Evolutionary conservation across 73 alveolate genomes (phyloP).

Genomic region (Chromera velia): DNA sequence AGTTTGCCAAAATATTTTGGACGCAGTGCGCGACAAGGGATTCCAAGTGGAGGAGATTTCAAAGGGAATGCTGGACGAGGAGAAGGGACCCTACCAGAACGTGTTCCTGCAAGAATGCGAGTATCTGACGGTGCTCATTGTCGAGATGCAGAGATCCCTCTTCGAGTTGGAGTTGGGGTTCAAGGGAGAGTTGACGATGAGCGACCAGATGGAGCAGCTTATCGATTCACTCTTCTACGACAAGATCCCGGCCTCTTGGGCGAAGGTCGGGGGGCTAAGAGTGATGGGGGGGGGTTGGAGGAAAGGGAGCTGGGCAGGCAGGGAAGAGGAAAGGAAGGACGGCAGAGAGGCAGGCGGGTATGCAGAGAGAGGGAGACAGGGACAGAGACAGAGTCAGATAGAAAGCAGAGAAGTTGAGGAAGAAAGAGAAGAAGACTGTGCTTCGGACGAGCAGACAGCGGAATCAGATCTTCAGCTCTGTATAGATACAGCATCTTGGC

Average conservation of each 20-base stretch:
- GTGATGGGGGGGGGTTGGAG: no score
- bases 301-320: no score
- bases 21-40: conserved; percentile 56
- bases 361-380: no score
- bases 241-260: conserved; percentile 76
- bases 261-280: background rate
- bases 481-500: no score
- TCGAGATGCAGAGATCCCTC: conserved; percentile 72
- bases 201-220: conserved; percentile 79
- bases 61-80: conserved; percentile 66
- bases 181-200: conserved; percentile 92
- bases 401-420: no score
- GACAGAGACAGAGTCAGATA: no score
- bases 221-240: conserved; percentile 68
- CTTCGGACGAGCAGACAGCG: no score
- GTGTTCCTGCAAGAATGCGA: conserved; percentile 85
- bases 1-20: conserved; percentile 59
- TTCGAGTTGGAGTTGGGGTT: conserved; percentile 78
- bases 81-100: conserved; percentile 85
- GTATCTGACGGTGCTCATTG: conserved; percentile 70
- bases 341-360: no score
- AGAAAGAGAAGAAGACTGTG: no score
- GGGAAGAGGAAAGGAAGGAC: no score
- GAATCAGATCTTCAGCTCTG: no score
- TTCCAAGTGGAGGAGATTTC: conserved; percentile 68